Base-by-base conservation (phyloP, 257 asterid species). In the Ocimum tenuiflorum region DNA sequence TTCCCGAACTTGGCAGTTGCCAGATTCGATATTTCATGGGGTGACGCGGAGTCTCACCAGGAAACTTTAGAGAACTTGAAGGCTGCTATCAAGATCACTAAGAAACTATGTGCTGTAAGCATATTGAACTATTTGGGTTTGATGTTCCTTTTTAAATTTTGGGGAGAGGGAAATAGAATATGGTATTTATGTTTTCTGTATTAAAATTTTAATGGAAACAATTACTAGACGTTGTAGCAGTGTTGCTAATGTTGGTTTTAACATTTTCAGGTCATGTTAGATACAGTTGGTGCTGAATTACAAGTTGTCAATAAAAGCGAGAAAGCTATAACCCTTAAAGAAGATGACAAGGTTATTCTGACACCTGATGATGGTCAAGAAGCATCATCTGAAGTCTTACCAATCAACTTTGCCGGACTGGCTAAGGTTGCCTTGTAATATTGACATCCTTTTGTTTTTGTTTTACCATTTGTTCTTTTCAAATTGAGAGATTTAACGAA, bases 21-120 rank as follows among this genome's bases (percentile, higher is more conserved):
- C 2, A 83, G 97, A 75, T 83, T 92, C 77, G 99, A 92, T 75
- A 82, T 92, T 68, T 92, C 99, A n/a, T 90, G 85, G 95, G 94
- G 96, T 41, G 90, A 86, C 58, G 82, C 85, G 10, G 85, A 82
- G 31, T 89, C 79, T 78, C 99, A 92, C 71, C 95, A 86, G 72
- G 95, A 67, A 75, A 92, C 95, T 22, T 81, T 92, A 80, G 97
- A 84, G 73, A 89, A 92, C 83, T 75, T 92, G 86, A 90, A 82
- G 86, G 51, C 66, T 71, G 85, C 96, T 60, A 69, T 88, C 60
- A 92, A 86, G 84, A 54, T 63, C 62, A 78, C 87, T 5, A 82
- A 75, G 81, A 92, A 90, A 70, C 86, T 92, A 22, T 92, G 99
- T 73, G 91, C 97, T 71, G 99, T 92, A 79, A 59, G 95, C 77